phyloP scores from a whole-genome alignment of 1,284 basidiomycete genomes.

The Pisolithus thermaeus region DNA sequence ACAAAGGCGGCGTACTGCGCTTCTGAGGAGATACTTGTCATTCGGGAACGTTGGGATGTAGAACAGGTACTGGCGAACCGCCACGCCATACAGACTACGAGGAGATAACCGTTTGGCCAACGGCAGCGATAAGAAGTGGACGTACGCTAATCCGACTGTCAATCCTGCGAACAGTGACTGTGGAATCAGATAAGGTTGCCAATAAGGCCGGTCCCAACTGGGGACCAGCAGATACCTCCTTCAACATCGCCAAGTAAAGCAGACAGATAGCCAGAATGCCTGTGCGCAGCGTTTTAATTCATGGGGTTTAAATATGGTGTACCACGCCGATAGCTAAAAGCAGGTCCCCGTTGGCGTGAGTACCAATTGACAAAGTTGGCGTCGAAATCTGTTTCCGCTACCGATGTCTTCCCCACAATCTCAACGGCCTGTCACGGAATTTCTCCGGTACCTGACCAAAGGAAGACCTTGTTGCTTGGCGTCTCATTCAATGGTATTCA shows the following conservation, averaged over 20 bases:
- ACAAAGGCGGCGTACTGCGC: conserved; percentile 4
- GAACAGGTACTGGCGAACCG: conserved; percentile 13
- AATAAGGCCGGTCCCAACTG: conserved; percentile 9
- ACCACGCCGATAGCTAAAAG: too few species aligned
- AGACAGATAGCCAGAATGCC: too few species aligned
- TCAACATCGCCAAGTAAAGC: too few species aligned
- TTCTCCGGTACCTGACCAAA: conserved; percentile 48
- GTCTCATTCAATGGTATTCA: conserved; percentile 44
- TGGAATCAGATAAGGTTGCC: conserved; percentile 5
- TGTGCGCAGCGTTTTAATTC: too few species aligned
- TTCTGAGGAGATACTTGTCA: conserved; percentile 6
- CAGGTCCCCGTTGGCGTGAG: too few species aligned
- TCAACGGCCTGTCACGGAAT: conserved; percentile 25
- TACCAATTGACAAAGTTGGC: too few species aligned
- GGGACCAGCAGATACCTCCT: neutral
- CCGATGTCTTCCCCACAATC: conserved; percentile 19
- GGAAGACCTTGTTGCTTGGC: conserved; percentile 53
- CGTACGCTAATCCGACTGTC: neutral
- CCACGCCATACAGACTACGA: conserved; percentile 14
- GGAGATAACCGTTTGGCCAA: neutral
- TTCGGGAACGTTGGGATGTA: conserved; percentile 15
- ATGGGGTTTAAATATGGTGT: conserved; percentile 18
- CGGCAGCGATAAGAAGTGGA: neutral
- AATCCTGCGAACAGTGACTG: neutral
- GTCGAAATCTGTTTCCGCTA: conserved; percentile 18